These are phyloP conservation scores for Biscogniauxia marginata DNA, from an alignment of 2,329 filamentous ascomycete species.

Conservation along the genomic window DNA sequence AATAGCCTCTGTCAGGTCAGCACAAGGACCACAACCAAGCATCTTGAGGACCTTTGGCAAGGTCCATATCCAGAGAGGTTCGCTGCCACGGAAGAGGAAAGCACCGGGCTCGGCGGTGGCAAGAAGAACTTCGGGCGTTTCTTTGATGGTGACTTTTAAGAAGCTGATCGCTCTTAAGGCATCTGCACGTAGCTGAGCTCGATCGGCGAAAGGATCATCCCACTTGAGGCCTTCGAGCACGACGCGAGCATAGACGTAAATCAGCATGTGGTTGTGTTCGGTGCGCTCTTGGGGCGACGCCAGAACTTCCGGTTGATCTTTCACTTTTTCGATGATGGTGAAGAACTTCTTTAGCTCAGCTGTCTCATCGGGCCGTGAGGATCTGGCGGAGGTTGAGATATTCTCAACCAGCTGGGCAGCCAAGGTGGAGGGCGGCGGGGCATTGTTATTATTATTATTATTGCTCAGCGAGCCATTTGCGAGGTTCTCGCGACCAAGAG, in stretches of 20 bases:
- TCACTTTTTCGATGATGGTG: slow-evolving; percentile 53
- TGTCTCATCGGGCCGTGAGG: slow-evolving; percentile 63
- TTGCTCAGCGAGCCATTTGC: slow-evolving; percentile 20
- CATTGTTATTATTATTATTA: slow-evolving; percentile 20
- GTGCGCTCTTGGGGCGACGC: slow-evolving; percentile 64
- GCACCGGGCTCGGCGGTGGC: slow-evolving; percentile 40
- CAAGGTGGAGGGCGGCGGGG: slow-evolving; percentile 72
- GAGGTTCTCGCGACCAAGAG: slow-evolving; percentile 24
- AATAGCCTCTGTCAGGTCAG: slow-evolving; percentile 50
- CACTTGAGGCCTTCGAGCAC: slow-evolving; percentile 68
- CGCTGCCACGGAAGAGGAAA: slow-evolving; percentile 53
- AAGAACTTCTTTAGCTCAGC: slow-evolving; percentile 74
- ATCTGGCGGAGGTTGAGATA: slow-evolving; percentile 64
- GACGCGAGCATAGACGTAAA: slow-evolving; percentile 79
- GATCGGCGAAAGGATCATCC: slow-evolving; percentile 66
- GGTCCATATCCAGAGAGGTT: slow-evolving; percentile 66
- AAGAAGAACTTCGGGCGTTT: slow-evolving; percentile 68
- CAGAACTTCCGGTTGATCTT: slow-evolving; percentile 51
- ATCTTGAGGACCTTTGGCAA: slow-evolving; percentile 58
- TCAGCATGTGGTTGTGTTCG: slow-evolving; percentile 78
- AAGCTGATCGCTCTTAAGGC: slow-evolving; percentile 75
- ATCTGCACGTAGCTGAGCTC: slow-evolving; percentile 54
- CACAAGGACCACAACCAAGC: slow-evolving; percentile 51
- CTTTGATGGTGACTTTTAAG: slow-evolving; percentile 69
- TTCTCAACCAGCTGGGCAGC: slow-evolving; percentile 85